Conservation (phyloP, 805 yeast species). For the Grigorovia humatica region DNA sequence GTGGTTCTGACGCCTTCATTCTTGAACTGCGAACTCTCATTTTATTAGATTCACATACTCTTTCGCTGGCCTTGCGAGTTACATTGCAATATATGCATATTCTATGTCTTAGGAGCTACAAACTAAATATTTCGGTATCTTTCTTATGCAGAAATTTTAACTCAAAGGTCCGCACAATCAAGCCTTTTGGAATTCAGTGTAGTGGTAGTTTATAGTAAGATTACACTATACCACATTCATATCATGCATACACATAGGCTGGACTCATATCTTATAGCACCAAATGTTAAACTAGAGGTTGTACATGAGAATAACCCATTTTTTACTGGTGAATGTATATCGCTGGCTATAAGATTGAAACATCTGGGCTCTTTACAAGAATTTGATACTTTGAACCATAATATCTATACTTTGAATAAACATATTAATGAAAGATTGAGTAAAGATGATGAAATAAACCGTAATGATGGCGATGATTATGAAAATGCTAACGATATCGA, state of each 20-base stretch:
- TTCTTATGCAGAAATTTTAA: too few species aligned
- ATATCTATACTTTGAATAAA: conserved; percentile 3
- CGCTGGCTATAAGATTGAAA: conserved; percentile 30
- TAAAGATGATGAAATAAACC: background rate
- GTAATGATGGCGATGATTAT: background rate
- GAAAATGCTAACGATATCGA: background rate
- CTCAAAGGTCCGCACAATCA: too few species aligned
- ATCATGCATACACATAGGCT: conserved; percentile 24
- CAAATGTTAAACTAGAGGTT: conserved; percentile 32
- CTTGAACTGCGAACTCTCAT: too few species aligned
- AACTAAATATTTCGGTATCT: too few species aligned
- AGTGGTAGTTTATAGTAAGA: too few species aligned
- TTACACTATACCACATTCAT: too few species aligned
- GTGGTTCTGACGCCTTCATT: too few species aligned
- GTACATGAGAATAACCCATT: conserved; percentile 33
- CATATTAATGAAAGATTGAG: conserved; percentile 1
- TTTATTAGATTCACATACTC: too few species aligned
- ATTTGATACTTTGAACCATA: conserved; percentile 8
- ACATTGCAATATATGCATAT: too few species aligned
- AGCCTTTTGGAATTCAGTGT: too few species aligned
- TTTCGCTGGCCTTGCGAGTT: too few species aligned
- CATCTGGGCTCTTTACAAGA: conserved; percentile 30
- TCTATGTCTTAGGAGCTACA: too few species aligned
- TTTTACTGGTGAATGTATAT: conserved; percentile 34
- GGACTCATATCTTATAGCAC: conserved; percentile 22